phyloP scores from a whole-genome alignment of 2,329 filamentous ascomycete genomes.

The Myriosclerotinia scirpicola region DNA sequence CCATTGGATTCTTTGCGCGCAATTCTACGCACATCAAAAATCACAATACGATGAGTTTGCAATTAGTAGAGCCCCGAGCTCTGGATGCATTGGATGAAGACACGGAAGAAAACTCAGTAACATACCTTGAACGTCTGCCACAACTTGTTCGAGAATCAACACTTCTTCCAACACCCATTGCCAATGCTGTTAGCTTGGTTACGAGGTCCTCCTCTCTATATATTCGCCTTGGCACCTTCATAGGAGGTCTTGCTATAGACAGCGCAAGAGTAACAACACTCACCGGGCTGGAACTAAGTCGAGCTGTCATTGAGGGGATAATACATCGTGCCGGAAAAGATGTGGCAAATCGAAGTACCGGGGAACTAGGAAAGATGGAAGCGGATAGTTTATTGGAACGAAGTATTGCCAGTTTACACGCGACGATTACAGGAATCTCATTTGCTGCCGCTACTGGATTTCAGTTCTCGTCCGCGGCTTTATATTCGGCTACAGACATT shows the following conservation, averaged over 20 bases:
- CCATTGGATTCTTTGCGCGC: too few relatives aligned
- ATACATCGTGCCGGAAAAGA: slow-evolving; percentile 42
- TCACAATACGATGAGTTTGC: background rate
- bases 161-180: slow-evolving; percentile 57
- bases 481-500: slow-evolving; percentile 55
- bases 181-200: slow-evolving; percentile 59
- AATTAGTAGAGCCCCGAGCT: slow-evolving; percentile 1
- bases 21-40: too few relatives aligned
- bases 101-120: background rate
- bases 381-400: slow-evolving; percentile 57
- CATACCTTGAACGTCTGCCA: background rate
- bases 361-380: slow-evolving; percentile 50
- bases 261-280: slow-evolving; percentile 43
- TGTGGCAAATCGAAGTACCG: slow-evolving; percentile 38
- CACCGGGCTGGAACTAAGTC: slow-evolving; percentile 43
- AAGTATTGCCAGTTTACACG: slow-evolving; percentile 57
- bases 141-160: slow-evolving; percentile 42
- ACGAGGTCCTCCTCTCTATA: slow-evolving; percentile 58
- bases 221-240: slow-evolving; percentile 42
- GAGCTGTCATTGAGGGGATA: slow-evolving; percentile 43
- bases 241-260: slow-evolving; percentile 43
- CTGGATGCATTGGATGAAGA: background rate
- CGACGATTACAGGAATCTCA: slow-evolving; percentile 57
- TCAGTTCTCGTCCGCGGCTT: slow-evolving; percentile 55
- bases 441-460: slow-evolving; percentile 64